phyloP scores from a whole-genome alignment of 2,329 filamentous ascomycete genomes.

The Fusarium sambucinum region DNA sequence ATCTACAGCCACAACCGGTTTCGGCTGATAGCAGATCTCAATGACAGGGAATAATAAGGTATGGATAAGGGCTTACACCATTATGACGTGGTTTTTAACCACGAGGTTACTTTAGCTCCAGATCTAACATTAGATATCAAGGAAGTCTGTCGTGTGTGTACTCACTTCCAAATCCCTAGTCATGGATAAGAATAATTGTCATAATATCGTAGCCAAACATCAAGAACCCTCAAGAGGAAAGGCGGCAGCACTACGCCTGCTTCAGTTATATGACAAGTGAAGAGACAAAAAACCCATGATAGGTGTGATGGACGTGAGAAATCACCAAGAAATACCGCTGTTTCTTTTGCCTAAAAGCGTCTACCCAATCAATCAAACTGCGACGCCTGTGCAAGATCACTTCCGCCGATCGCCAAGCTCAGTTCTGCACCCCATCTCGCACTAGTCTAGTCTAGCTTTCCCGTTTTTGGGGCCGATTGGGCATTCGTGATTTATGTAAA shows the following conservation, averaged over 20 bases:
- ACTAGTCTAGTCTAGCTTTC: constrained; percentile 2
- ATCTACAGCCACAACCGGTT: neutral
- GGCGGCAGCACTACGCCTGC: neutral
- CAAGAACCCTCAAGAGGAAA: neutral
- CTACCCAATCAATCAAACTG: neutral
- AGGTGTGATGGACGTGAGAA: neutral
- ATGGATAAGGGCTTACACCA: constrained; percentile 7
- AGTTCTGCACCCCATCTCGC: neutral
- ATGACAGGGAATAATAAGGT: neutral
- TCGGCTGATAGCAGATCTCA: neutral
- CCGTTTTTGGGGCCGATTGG: neutral
- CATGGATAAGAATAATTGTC: neutral
- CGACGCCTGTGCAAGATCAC: neutral
- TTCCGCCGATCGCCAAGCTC: neutral
- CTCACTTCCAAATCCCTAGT: neutral
- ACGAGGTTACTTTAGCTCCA: neutral
- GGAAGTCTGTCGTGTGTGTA: neutral
- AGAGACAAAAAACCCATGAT: neutral
- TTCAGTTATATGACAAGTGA: neutral
- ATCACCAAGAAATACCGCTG: neutral
- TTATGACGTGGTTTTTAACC: constrained; percentile 19
- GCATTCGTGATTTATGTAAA: neutral
- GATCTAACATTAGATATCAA: neutral
- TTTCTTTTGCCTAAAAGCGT: neutral
- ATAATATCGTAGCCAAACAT: neutral